Conservation (phyloP, 192 early-diverging fungal species). For the Backusella liffmaniae region DNA sequence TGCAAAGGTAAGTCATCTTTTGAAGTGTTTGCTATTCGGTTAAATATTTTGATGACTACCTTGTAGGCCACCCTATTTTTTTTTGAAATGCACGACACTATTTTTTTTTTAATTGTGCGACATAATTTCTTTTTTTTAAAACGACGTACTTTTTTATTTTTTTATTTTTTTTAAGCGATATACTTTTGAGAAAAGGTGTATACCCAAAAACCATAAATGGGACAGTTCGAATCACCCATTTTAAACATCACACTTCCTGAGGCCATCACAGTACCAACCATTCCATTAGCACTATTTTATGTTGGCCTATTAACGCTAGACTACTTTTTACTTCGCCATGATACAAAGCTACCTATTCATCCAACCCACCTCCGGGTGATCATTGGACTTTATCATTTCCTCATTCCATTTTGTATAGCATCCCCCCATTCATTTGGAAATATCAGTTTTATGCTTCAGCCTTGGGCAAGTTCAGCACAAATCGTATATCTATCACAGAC, state of each 20-base stretch:
- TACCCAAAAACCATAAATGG: background rate
- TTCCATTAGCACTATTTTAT: background rate
- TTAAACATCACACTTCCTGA: background rate
- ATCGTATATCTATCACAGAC: background rate
- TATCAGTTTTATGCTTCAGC: conserved; percentile 12
- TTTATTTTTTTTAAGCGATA: no score
- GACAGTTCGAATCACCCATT: background rate
- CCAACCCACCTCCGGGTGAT: background rate
- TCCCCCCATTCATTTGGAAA: background rate
- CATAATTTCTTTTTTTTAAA: no score
- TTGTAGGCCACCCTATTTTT: no score
- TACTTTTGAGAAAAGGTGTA: no score
- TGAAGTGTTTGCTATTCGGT: no score
- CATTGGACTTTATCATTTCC: background rate
- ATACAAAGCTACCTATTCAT: background rate
- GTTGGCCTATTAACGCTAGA: background rate
- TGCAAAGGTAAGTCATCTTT: no score
- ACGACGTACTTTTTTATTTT: no score
- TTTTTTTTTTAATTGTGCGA: no score
- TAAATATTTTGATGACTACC: no score
- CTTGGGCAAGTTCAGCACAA: background rate
- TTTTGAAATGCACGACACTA: no score
- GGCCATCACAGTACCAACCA: background rate
- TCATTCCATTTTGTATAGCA: background rate
- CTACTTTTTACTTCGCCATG: background rate